Evolutionary conservation across 2,329 filamentous ascomycete species (phyloP).

Genomic region (Penicillium palitans): DNA sequence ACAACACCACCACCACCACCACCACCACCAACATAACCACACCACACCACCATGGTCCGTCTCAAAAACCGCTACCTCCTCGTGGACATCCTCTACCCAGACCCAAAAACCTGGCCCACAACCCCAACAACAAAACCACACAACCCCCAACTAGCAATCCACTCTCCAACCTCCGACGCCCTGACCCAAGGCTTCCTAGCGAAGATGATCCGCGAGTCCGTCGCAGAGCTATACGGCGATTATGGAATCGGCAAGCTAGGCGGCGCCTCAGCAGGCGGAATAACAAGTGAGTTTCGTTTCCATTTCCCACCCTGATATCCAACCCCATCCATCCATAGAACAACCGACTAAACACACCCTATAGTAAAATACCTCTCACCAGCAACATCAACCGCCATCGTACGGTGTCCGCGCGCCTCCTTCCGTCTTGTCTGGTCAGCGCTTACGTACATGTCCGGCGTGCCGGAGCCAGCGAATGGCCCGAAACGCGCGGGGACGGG

Average conservation of each 20-base stretch:
- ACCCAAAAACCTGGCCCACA: constrained; percentile 43
- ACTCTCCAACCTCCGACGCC: constrained; percentile 72
- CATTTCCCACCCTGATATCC: not conserved
- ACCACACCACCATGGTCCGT: constrained; percentile 72
- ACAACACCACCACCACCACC: not conserved
- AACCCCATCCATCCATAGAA: not conserved
- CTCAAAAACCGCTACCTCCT: constrained; percentile 95
- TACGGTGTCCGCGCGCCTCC: constrained; percentile 77
- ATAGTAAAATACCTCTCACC: constrained; percentile 88
- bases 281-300: constrained; percentile 59
- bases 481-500: constrained; percentile 24
- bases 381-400: constrained; percentile 91
- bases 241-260: constrained; percentile 64
- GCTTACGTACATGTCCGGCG: constrained; percentile 72
- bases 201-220: constrained; percentile 68
- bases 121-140: constrained; percentile 24
- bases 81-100: constrained; percentile 88
- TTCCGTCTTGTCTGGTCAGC: constrained; percentile 90
- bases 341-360: not conserved
- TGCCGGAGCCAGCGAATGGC: constrained; percentile 53
- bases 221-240: constrained; percentile 78
- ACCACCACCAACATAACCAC: not conserved
- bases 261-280: constrained; percentile 67
- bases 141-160: constrained; percentile 65
- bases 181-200: constrained; percentile 67